phyloP scores from a whole-genome alignment of 352 stramenopile genomes.

The Phytophthora ohioensis region DNA sequence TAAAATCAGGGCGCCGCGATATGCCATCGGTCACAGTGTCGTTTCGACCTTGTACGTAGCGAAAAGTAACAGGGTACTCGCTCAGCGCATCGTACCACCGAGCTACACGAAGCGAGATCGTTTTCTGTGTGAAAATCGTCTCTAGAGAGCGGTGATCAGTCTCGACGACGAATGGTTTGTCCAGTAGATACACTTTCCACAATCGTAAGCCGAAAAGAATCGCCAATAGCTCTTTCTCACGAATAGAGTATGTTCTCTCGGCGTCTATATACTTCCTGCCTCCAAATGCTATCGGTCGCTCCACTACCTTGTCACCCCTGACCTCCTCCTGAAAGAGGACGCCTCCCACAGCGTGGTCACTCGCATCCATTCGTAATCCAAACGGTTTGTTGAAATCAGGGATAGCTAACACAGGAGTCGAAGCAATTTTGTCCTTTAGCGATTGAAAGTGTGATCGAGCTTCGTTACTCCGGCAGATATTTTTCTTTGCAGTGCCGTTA shows the following conservation, averaged over 20 bases:
- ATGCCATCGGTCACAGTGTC: slow-evolving; percentile 23
- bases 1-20: slow-evolving; percentile 19
- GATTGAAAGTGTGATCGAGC: slow-evolving; percentile 1
- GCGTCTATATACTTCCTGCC: slow-evolving; percentile 19
- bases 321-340: slow-evolving; percentile 18
- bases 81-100: slow-evolving; percentile 20
- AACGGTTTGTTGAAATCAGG: slow-evolving; percentile 16
- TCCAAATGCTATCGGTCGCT: slow-evolving; percentile 17
- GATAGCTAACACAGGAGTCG: slow-evolving; percentile 13
- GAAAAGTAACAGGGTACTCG: slow-evolving; percentile 19
- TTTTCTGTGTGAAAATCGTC: slow-evolving; percentile 13
- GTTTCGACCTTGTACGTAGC: slow-evolving; percentile 5
- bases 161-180: slow-evolving; percentile 15
- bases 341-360: slow-evolving; percentile 15
- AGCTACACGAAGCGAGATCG: neutral
- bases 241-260: slow-evolving; percentile 17
- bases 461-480: slow-evolving; percentile 5
- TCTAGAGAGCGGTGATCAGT: slow-evolving; percentile 19
- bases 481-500: slow-evolving; percentile 2
- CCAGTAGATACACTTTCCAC: slow-evolving; percentile 16
- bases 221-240: slow-evolving; percentile 27
- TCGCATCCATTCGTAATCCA: slow-evolving; percentile 14
- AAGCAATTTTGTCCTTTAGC: slow-evolving; percentile 5
- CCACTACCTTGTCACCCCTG: neutral
- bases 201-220: slow-evolving; percentile 19